phyloP scores from a whole-genome alignment of 495 filamentous ascomycete genomes.

The Aspergillus asperescens region DNA sequence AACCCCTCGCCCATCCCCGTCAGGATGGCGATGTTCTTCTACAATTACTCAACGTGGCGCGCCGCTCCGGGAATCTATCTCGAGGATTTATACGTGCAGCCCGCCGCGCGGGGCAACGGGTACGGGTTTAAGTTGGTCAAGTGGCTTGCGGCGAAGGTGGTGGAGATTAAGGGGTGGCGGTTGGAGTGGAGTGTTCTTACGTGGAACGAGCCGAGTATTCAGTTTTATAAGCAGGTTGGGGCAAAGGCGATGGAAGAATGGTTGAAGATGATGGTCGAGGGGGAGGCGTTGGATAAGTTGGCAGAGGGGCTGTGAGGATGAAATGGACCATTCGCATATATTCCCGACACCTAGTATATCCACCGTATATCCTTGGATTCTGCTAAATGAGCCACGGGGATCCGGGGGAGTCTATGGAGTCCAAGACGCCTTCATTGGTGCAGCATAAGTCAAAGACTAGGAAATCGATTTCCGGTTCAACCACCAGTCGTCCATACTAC shows the following conservation, averaged over 20 bases:
- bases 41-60: slow-evolving; percentile 81
- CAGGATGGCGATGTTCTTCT: slow-evolving; percentile 64
- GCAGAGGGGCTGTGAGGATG: slow-evolving; percentile 24
- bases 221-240: slow-evolving; percentile 77
- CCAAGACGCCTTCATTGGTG: background rate
- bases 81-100: slow-evolving; percentile 84
- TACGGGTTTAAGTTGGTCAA: slow-evolving; percentile 74
- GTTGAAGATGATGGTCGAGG: slow-evolving; percentile 86
- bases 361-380: too few species aligned
- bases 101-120: slow-evolving; percentile 62
- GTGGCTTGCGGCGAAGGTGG: slow-evolving; percentile 69
- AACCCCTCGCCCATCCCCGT: slow-evolving; percentile 36
- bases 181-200: slow-evolving; percentile 92
- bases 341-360: too few species aligned
- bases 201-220: slow-evolving; percentile 83
- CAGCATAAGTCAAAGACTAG: background rate
- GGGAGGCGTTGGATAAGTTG: slow-evolving; percentile 60
- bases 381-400: too few species aligned
- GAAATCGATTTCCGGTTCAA: slow-evolving; percentile 1
- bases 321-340: background rate
- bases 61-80: slow-evolving; percentile 84
- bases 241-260: slow-evolving; percentile 81
- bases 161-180: slow-evolving; percentile 61
- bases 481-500: background rate
- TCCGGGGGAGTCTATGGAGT: background rate